A percentile compares a stretch with the other conserved stretches of the same genome.
phyloP scores from a whole-genome alignment of 2,329 filamentous ascomycete species.

The Aureobasidium melanogenum region DNA sequence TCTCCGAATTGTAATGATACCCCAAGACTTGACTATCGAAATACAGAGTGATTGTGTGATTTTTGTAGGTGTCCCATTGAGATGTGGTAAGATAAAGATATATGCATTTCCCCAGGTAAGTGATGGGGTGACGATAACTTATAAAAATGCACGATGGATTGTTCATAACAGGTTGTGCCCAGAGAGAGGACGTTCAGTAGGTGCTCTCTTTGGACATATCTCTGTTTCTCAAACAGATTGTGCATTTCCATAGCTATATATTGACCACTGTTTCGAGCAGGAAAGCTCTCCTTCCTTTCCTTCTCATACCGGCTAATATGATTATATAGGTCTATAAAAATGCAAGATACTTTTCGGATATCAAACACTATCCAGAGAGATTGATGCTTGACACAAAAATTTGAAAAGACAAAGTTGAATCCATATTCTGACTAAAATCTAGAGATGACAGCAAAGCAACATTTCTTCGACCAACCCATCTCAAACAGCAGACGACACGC shows the following conservation, averaged over 20 bases:
- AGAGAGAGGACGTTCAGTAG: not conserved
- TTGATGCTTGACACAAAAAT: no score
- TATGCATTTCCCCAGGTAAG: not conserved
- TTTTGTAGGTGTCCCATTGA: not conserved
- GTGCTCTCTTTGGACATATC: not conserved
- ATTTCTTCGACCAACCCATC: not conserved
- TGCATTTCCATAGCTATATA: not conserved
- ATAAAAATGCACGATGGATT: not conserved
- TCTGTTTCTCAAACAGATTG: not conserved
- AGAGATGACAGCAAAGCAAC: not conserved
- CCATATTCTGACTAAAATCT: not conserved
- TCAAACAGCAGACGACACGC: not conserved
- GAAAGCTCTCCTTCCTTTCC: not conserved
- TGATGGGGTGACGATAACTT: not conserved
- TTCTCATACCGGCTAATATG: not conserved
- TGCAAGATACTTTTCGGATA: not conserved
- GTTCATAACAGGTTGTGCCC: not conserved
- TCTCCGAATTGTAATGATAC: not conserved
- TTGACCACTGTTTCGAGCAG: not conserved
- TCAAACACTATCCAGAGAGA: not conserved
- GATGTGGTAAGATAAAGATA: not conserved
- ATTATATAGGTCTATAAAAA: not conserved
- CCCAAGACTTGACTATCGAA: not conserved
- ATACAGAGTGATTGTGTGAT: not conserved
- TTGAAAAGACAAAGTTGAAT: not conserved